phyloP scores from a whole-genome alignment of 2,329 filamentous ascomycete species.

The Grosmannia serpens region DNA sequence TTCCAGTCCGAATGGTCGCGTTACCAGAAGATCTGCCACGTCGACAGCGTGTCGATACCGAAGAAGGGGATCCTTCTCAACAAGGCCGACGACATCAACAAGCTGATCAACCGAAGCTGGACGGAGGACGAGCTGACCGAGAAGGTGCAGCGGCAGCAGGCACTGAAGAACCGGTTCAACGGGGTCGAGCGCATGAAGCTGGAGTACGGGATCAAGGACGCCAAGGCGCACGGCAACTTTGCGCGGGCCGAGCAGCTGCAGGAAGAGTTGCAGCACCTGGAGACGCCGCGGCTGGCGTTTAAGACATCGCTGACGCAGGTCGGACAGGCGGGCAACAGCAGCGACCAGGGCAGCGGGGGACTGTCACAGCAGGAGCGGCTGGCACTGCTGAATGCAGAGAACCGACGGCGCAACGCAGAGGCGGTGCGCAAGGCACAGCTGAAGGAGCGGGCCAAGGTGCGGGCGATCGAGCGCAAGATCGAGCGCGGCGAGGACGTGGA shows the following conservation, averaged over 20 bases:
- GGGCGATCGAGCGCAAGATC: constrained; percentile 47
- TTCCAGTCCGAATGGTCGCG: constrained; percentile 66
- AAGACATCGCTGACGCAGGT: constrained; percentile 46
- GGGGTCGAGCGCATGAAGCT: constrained; percentile 58
- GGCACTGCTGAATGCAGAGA: constrained; percentile 71
- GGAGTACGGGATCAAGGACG: constrained; percentile 53
- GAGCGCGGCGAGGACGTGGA: constrained; percentile 51
- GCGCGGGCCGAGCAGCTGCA: constrained; percentile 42
- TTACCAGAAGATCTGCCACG: constrained; percentile 62
- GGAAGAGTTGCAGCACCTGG: constrained; percentile 49
- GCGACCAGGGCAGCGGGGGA: constrained; percentile 11
- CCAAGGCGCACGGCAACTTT: constrained; percentile 51
- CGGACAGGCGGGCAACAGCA: constrained; percentile 9
- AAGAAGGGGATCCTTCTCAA: constrained; percentile 55
- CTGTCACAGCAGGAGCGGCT: constrained; percentile 69
- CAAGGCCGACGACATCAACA: constrained; percentile 74
- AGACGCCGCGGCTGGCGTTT: constrained; percentile 62
- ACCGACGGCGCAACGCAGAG: constrained; percentile 75
- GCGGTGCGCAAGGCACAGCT: constrained; percentile 84
- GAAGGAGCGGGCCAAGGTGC: constrained; percentile 58
- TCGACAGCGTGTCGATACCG: constrained; percentile 62
- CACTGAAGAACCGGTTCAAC: constrained; percentile 54
- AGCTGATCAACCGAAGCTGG: constrained; percentile 67
- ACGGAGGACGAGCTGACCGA: constrained; percentile 72
- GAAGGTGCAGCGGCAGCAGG: constrained; percentile 62